Base-by-base conservation (phyloP, 768 basidiomycete species). In the Kwoniella mangroviensis region DNA sequence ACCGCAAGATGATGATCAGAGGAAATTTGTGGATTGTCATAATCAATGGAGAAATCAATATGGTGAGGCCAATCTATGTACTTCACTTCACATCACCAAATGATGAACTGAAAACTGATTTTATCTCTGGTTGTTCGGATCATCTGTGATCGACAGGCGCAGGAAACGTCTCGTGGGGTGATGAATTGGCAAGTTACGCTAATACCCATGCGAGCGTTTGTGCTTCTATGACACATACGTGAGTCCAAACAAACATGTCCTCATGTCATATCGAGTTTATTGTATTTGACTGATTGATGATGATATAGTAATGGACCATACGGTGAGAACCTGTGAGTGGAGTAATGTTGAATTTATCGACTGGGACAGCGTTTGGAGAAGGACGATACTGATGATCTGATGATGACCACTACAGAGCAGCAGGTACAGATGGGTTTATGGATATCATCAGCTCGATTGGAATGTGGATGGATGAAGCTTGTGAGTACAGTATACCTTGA, bases 141-240 rank as follows among this genome's bases (percentile, higher is more conserved):
- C 49, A 15, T 63, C 24, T 40, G n/a, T 41, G 15, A 43, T 15
- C 42, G 6, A 24, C 70, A 65, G 73, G 90, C 55, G 92, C 92
- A 17, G 54, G 79, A 1, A 71, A 86, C 12, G 83, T 94, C 54
- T 87, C 87, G 0, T 94, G 91, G 91, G 88, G 84, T 78, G 83
- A 88, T 63, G 80, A 83, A 4, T 81, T 90, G 52, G 89, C 90
- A 0, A 77, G 79, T 19, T 87, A 87, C 68, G 92, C 92, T 9
- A 87, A 89, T 77, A 77, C 86, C 63, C 92, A 90, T 89, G 91
- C 91, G 3, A 85, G 88, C 73, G 82, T 83, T 15, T 94, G 92
- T 24, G 65, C 42, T 76, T 78, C 85, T 3, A 92, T 90, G 81
- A 43, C 88, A 70, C 92, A 94, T 79, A 73, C 75, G 72, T 74